Evolutionary conservation across 345 rosid species (phyloP).

Genomic region (Gossypium thurberi): DNA sequence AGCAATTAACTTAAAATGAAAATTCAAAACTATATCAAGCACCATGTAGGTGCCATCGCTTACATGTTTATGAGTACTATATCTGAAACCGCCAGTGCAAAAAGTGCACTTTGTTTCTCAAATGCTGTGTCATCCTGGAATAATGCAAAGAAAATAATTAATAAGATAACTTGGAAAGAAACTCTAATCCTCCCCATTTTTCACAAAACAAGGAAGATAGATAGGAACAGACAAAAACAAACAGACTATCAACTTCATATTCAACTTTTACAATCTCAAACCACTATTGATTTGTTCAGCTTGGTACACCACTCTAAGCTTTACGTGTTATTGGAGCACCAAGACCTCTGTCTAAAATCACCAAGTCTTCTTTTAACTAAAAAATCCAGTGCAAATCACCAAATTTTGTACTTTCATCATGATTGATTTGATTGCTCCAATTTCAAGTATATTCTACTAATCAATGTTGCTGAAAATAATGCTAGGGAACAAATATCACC

Average conservation of each 20-base stretch:
- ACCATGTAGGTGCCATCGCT: constrained; percentile 17
- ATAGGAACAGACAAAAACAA: background rate
- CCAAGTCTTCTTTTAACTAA: background rate
- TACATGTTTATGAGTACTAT: constrained; percentile 98
- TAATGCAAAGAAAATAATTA: constrained; percentile 1
- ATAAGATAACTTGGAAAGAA: constrained; percentile 10
- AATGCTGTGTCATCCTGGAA: constrained; percentile 95
- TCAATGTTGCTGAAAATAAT: background rate
- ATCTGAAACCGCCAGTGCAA: constrained; percentile 98
- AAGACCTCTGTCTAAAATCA: background rate
- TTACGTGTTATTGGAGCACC: background rate
- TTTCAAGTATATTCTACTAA: background rate
- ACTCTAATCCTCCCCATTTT: background rate
- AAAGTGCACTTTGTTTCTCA: constrained; percentile 99
- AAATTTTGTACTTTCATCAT: background rate
- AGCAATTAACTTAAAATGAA: background rate
- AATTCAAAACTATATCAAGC: background rate
- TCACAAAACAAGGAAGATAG: background rate
- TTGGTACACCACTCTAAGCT: background rate
- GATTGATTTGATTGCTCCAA: background rate
- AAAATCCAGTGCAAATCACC: background rate
- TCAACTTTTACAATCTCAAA: background rate
- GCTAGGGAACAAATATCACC: background rate
- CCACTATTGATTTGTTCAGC: background rate
- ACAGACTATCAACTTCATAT: background rate